A percentile compares a stretch with the other conserved stretches of the same genome.
These are phyloP conservation scores for Vinca major DNA, from an alignment of 305 asterid genomes.

Conservation along the genomic window DNA sequence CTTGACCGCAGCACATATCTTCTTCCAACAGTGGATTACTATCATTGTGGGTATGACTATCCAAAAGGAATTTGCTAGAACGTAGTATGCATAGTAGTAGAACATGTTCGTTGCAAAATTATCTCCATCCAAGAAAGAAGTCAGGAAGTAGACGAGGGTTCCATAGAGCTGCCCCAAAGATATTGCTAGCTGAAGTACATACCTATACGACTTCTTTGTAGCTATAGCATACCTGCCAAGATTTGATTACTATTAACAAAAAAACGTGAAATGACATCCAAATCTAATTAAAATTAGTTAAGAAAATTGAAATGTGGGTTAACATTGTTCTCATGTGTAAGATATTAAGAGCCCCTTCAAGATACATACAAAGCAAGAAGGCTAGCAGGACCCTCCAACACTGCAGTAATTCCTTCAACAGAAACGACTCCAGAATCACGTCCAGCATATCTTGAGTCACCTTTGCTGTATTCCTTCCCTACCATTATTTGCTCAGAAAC, in stretches of 20 bases:
- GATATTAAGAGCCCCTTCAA: no score
- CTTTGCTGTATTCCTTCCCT: slow-evolving; percentile 99
- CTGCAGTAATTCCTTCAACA: slow-evolving; percentile 74
- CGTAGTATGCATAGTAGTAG: slow-evolving; percentile 57
- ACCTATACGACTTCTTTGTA: slow-evolving; percentile 48
- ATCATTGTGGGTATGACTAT: slow-evolving; percentile 55
- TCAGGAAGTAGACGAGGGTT: slow-evolving; percentile 53
- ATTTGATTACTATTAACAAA: background rate
- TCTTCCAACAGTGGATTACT: slow-evolving; percentile 60
- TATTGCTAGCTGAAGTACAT: slow-evolving; percentile 63
- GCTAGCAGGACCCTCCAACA: slow-evolving; percentile 83
- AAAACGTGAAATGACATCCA: background rate
- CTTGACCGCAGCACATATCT: slow-evolving; percentile 49
- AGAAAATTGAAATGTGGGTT: no score
- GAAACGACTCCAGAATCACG: slow-evolving; percentile 64
- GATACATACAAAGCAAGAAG: slow-evolving; percentile 61
- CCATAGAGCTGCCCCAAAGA: slow-evolving; percentile 85
- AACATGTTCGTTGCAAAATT: slow-evolving; percentile 50
- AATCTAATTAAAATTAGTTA: no score
- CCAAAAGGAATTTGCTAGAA: slow-evolving; percentile 76
- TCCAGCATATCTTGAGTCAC: slow-evolving; percentile 81
- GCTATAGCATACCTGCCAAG: slow-evolving; percentile 73
- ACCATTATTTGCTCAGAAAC: slow-evolving; percentile 10
- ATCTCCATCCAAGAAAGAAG: slow-evolving; percentile 76
- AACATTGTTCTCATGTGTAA: background rate